Evolutionary conservation across 495 filamentous ascomycete genomes (phyloP).

Genomic region (Letharia lupina): DNA sequence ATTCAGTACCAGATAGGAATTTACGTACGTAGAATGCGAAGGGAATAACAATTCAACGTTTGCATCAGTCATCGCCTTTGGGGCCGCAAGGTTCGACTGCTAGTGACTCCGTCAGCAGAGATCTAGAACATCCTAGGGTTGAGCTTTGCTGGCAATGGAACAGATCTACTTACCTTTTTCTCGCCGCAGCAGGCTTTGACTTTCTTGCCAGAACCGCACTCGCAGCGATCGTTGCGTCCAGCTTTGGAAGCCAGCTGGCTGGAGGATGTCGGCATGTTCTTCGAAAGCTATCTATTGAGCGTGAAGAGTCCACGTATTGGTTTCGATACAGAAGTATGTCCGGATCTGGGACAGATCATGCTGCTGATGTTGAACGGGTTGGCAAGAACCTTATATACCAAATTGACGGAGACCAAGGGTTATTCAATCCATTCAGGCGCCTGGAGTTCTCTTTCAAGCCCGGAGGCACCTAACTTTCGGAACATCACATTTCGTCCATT

Average conservation of each 20-base stretch:
- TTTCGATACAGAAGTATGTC: background rate
- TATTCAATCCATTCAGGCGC: background rate
- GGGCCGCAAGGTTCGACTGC: background rate
- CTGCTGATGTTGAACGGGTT: background rate
- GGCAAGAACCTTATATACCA: background rate
- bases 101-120: background rate
- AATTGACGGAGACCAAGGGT: background rate
- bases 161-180: background rate
- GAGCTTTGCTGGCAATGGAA: background rate
- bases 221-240: background rate
- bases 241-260: background rate
- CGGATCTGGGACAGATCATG: background rate
- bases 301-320: background rate
- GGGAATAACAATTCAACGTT: background rate
- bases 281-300: background rate
- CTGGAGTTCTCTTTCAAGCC: background rate
- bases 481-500: background rate
- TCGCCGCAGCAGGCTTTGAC: background rate
- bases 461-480: background rate
- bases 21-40: background rate
- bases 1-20: too few species aligned
- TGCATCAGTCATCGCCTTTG: background rate
- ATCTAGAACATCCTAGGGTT: background rate
- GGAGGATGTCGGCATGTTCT: background rate
- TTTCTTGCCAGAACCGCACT: background rate